These are phyloP conservation scores for Psidium friedrichsthalianum DNA, from an alignment of 345 rosid species.

Conservation along the genomic window DNA sequence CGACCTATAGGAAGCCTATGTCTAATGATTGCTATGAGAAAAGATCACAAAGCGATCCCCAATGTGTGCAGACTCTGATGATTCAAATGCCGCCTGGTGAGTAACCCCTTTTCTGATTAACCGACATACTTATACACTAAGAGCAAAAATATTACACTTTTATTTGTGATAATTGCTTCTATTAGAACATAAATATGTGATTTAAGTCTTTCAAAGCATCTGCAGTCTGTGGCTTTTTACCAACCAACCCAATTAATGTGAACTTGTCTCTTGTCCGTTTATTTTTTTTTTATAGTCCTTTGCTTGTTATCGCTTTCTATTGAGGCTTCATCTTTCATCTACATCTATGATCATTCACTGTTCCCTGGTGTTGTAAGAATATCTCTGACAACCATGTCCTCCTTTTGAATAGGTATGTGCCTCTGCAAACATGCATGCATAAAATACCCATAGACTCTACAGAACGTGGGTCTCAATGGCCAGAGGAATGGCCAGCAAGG, in stretches of 20 bases:
- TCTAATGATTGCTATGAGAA: constrained; percentile 72
- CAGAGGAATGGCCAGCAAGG: constrained; percentile 89
- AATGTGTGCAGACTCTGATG: constrained; percentile 66
- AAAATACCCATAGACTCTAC: constrained; percentile 43
- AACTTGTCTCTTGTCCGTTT: background rate
- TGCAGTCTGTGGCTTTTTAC: background rate
- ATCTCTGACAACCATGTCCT: background rate
- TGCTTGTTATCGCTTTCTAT: background rate
- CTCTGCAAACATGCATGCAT: constrained; percentile 90
- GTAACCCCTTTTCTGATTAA: background rate
- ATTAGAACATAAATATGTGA: background rate
- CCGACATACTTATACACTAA: background rate
- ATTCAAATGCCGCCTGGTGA: constrained; percentile 92
- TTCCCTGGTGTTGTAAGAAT: background rate
- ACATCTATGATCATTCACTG: background rate
- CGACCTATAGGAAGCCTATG: constrained; percentile 69
- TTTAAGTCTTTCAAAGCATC: background rate
- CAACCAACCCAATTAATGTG: background rate
- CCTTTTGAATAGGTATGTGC: constrained; percentile 50
- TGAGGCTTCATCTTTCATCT: background rate
- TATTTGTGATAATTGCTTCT: background rate
- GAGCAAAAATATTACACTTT: background rate
- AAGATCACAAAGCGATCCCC: constrained; percentile 68
- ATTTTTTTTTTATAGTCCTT: background rate
- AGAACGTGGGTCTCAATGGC: constrained; percentile 89